A percentile compares a stretch with the other conserved stretches of the same genome.
Evolutionary conservation across 345 rosid species (phyloP).

Genomic region (Syzygium aromaticum): DNA sequence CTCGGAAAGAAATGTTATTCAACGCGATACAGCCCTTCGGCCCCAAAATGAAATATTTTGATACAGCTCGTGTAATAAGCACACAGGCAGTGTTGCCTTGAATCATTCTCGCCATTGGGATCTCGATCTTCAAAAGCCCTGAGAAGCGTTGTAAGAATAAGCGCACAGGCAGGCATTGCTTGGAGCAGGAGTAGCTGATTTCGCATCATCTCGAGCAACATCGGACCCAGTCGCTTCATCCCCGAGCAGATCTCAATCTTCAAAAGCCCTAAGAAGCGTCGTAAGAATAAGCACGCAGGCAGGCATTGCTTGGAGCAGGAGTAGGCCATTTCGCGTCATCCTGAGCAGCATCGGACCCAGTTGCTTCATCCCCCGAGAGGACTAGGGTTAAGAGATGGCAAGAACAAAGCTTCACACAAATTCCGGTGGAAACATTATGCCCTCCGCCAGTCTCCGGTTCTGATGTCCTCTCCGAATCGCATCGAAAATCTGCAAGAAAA

Average conservation of each 20-base stretch:
- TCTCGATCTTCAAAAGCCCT: neutral
- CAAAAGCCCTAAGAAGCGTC: neutral
- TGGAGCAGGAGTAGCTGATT: neutral
- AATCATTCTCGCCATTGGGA: neutral
- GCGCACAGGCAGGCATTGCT: neutral
- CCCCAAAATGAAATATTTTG: neutral
- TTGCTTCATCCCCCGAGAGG: neutral
- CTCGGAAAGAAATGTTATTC: neutral
- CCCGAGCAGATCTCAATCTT: neutral
- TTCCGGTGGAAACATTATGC: neutral
- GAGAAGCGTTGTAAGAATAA: neutral
- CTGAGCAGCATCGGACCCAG: too few relatives aligned
- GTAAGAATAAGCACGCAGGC: neutral
- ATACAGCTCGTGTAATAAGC: neutral
- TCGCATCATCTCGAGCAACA: neutral
- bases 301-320: neutral
- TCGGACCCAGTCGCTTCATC: neutral
- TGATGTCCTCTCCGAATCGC: neutral
- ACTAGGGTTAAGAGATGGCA: fast-evolving
- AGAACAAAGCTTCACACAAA: neutral
- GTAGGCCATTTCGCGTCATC: neutral
- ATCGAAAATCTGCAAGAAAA: neutral
- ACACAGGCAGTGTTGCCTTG: neutral
- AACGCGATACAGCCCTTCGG: neutral
- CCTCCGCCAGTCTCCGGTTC: neutral